phyloP scores from a whole-genome alignment of 192 early-diverging fungal species.

The Dissophora globulifera region DNA sequence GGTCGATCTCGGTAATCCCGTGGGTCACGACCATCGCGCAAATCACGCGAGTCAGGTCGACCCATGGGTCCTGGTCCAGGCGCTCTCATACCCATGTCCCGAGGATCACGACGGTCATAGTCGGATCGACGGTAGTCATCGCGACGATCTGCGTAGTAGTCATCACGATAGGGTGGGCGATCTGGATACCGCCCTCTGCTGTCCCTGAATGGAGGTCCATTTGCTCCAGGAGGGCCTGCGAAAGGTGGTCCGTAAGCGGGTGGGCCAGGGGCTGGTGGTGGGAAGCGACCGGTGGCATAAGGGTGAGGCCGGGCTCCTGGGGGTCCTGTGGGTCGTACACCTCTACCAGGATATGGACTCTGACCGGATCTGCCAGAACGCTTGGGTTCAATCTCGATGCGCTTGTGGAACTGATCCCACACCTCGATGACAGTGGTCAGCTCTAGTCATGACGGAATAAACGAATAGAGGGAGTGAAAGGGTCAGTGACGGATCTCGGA shows the following conservation, averaged over 20 bases:
- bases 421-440: constrained; percentile 25
- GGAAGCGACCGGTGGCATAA: constrained; percentile 24
- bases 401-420: constrained; percentile 43
- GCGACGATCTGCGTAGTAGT: constrained; percentile 57
- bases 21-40: constrained; percentile 3
- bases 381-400: constrained; percentile 34
- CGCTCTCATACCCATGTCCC: constrained; percentile 28
- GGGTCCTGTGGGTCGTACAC: constrained; percentile 22
- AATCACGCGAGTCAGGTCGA: constrained; percentile 26
- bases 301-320: constrained; percentile 38
- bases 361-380: constrained; percentile 32
- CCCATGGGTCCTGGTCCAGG: constrained; percentile 32
- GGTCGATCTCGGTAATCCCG: constrained; percentile 42
- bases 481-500: too few relatives aligned
- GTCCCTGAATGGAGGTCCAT: constrained; percentile 40
- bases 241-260: constrained; percentile 41
- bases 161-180: constrained; percentile 50
- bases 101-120: constrained; percentile 51
- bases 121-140: constrained; percentile 54
- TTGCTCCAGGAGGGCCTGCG: constrained; percentile 32
- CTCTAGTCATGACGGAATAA: too few relatives aligned
- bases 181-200: constrained; percentile 51
- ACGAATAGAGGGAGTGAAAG: too few relatives aligned
- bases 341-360: constrained; percentile 25
- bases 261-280: constrained; percentile 12